Evolutionary conservation across 129 eudicot genomes (phyloP), one percentile per base, ranked within the genome.

Genomic region (Centaurea solstitialis): DNA sequence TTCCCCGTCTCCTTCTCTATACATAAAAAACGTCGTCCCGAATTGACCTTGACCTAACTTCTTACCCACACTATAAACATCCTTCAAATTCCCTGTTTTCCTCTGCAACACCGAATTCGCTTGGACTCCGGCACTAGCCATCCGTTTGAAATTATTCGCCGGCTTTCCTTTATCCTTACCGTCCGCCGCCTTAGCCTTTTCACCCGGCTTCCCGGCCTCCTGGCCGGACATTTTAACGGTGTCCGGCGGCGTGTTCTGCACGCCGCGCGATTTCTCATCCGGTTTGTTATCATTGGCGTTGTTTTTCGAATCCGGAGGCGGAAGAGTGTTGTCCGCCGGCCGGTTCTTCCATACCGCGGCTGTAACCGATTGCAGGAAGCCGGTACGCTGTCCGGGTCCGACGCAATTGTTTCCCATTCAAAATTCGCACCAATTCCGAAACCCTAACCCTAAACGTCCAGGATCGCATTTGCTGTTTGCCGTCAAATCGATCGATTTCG

Each of bases 21-120:
- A 64, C 97, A 92, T 12, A 85, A 69, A 69, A 78, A 87, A 92
- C 3, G 98, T 94, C 3, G 97, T 90, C 67, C 98, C 98, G 68
- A 94, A 92, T 73, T 94, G 98, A 50, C 98, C 97, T 85, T 94
- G 97, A 33, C 98, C 98, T 81, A 94, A 24, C 83, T 94, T 92
- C 88, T 89, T 92, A 18, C 97, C 98, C 76, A 92, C 11, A 59
- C 70, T 86, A 69, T 84, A 92, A 70, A 81, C 38, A 35, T 94
- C 98, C 91, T 94, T 94, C 81, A 94, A 28, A 79, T 89, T 94
- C 30, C 84, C 94, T 7, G 96, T 90, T 74, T 85, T 89, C 35
- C 97, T 82, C 72, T 83, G 91, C 45, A 94, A 84, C 5, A 94
- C 98, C 6, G 97, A 92, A 33, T 94, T 91, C 4, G 89, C 83